A percentile compares a stretch with the other conserved stretches of the same genome.
These are phyloP conservation scores for Annulohypoxylon maeteangense DNA, from an alignment of 495 filamentous ascomycete species.

Conservation along the genomic window DNA sequence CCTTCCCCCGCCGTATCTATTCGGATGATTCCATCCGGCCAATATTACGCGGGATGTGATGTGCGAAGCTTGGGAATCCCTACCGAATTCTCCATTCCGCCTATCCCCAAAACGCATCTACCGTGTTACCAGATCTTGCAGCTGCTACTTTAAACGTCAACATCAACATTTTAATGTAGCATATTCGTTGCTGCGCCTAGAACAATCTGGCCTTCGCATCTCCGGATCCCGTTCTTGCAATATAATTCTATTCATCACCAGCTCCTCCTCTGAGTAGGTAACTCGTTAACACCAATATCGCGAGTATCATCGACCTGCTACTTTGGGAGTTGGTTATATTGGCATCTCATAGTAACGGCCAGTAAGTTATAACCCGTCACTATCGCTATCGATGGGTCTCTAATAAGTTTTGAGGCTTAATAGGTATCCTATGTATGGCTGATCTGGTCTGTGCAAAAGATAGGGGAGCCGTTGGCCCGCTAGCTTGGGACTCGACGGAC, in stretches of 20 bases:
- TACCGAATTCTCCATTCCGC: background rate
- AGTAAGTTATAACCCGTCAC: background rate
- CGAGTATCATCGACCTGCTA: conserved; percentile 17
- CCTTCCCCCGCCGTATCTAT: conserved; percentile 3
- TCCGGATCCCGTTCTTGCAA: conserved; percentile 11
- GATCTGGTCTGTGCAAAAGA: conserved; percentile 22
- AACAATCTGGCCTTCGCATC: conserved; percentile 7
- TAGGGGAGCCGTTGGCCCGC: conserved; percentile 9
- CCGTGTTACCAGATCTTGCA: conserved; percentile 26
- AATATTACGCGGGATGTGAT: background rate
- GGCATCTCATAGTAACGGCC: background rate
- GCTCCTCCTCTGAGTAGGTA: conserved; percentile 23
- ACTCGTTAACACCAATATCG: background rate
- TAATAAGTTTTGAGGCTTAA: conserved; percentile 6
- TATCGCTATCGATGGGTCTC: background rate
- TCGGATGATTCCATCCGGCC: conserved; percentile 26
- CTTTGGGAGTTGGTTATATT: conserved; percentile 4
- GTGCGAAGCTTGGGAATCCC: conserved; percentile 1
- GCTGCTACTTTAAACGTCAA: conserved; percentile 25
- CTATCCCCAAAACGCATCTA: background rate
- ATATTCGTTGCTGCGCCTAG: conserved; percentile 23
- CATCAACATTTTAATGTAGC: conserved; percentile 12
- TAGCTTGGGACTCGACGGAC: conserved; percentile 17
- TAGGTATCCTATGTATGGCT: background rate
- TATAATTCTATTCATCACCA: conserved; percentile 11